Percentiles rank a stretch among this genome's conserved stretches.
Evolutionary conservation across 148 eudicot genomes (phyloP).

Genomic region (Chenopodium quinoa): DNA sequence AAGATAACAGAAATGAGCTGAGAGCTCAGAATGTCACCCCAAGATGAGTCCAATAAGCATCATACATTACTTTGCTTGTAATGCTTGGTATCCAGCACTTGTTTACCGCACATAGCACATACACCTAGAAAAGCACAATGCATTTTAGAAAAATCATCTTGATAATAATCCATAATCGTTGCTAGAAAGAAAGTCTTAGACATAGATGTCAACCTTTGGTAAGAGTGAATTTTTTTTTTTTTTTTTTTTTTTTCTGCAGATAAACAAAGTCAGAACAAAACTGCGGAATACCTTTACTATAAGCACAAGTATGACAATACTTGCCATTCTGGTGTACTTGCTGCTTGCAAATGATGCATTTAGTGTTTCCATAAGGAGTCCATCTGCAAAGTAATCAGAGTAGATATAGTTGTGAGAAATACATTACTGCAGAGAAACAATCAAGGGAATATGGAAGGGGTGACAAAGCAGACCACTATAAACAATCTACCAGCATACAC

Average conservation of each 20-base stretch:
- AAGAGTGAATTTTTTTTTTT: not conserved
- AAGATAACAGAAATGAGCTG: not conserved
- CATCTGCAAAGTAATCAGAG: slow-evolving; percentile 49
- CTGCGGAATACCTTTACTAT: slow-evolving; percentile 61
- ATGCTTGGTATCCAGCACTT: slow-evolving; percentile 87
- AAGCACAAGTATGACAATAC: slow-evolving; percentile 94
- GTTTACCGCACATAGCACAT: slow-evolving; percentile 99
- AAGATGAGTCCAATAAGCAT: slow-evolving; percentile 5
- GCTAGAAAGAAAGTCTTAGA: not conserved
- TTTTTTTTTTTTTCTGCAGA: not conserved
- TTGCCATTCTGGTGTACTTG: slow-evolving; percentile 98
- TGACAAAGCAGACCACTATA: not conserved
- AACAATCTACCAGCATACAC: not conserved
- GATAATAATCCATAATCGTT: not conserved
- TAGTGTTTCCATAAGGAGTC: slow-evolving; percentile 84
- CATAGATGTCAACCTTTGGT: not conserved
- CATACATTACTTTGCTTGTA: slow-evolving; percentile 98
- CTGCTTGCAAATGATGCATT: slow-evolving; percentile 94
- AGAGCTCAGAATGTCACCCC: not conserved
- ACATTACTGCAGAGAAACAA: not conserved
- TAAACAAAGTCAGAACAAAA: not conserved
- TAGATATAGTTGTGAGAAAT: not conserved
- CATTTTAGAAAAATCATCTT: not conserved
- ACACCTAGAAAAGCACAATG: slow-evolving; percentile 59
- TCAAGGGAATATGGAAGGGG: not conserved